Conservation (phyloP, 2,329 filamentous ascomycete genomes). For the Coniella lustricola region DNA sequence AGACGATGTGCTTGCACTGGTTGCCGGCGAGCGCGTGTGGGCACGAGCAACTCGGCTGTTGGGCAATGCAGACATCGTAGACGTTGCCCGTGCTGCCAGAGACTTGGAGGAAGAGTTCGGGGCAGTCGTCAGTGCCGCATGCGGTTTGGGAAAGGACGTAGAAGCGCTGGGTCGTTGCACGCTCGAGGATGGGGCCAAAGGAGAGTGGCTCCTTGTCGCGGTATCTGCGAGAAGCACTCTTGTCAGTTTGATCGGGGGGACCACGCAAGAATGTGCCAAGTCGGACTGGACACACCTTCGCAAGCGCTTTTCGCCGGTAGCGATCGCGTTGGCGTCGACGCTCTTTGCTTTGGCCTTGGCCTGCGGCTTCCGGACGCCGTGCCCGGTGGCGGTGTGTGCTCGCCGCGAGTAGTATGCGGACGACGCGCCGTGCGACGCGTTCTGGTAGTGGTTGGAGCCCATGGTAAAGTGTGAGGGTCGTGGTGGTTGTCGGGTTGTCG, state of each 20-base stretch:
- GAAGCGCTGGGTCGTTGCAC: conserved; percentile 36
- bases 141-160: conserved; percentile 38
- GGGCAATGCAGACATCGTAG: conserved; percentile 49
- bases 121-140: conserved; percentile 28
- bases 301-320: conserved; percentile 8
- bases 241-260: too few relatives aligned
- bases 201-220: conserved; percentile 26
- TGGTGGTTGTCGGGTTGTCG: background rate
- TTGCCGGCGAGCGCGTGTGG: conserved; percentile 46
- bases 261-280: too few relatives aligned
- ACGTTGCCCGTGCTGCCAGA: conserved; percentile 61
- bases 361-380: too few relatives aligned
- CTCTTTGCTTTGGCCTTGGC: conserved; percentile 1
- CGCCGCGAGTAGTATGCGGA: too few relatives aligned
- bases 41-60: conserved; percentile 48
- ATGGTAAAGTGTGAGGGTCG: background rate
- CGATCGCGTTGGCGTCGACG: background rate
- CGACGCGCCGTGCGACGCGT: background rate
- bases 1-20: conserved; percentile 61
- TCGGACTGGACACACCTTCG: conserved; percentile 1
- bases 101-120: conserved; percentile 48
- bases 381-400: background rate
- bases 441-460: conserved; percentile 7
- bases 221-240: conserved; percentile 17
- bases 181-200: conserved; percentile 31